Evolutionary conservation across 805 yeast species (phyloP).

Genomic region (Wickerhamomyces alni): DNA sequence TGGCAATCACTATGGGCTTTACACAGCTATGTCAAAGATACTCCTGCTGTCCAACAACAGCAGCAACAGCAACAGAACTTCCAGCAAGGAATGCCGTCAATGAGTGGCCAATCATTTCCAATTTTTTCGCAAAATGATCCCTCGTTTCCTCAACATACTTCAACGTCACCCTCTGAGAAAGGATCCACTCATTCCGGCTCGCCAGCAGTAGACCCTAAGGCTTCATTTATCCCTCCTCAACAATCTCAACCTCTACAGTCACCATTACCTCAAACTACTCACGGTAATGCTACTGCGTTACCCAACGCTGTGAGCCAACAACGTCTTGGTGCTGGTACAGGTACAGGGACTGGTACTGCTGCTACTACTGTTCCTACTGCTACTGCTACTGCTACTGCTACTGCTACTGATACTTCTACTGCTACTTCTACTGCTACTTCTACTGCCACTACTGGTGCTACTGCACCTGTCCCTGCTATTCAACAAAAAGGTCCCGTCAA

Average conservation of each 20-base stretch:
- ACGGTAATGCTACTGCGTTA: conserved; percentile 2
- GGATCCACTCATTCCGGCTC: conserved; percentile 17
- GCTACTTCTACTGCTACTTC: no score
- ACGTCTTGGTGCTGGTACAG: no score
- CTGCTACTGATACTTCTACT: no score
- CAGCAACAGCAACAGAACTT: conserved; percentile 1
- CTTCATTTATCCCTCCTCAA: conserved; percentile 1
- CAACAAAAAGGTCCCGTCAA: no score
- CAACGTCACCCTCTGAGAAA: conserved; percentile 2
- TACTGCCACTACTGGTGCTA: conserved; percentile 7
- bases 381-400: conserved; percentile 1
- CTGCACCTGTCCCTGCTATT: conserved; percentile 15
- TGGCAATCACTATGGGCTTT: conserved; percentile 46
- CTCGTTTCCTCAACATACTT: background rate
- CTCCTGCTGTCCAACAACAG: conserved; percentile 23
- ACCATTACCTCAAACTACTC: conserved; percentile 16
- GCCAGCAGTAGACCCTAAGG: conserved; percentile 10
- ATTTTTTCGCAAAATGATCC: background rate
- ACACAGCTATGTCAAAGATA: conserved; percentile 37
- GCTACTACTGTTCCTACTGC: no score
- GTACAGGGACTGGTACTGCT: no score
- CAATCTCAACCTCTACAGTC: conserved; percentile 14
- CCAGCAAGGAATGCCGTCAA: background rate
- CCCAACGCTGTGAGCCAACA: no score
- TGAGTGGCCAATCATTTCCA: background rate